Evolutionary conservation across 306 rosid genomes (phyloP), one percentile per base, ranked within the genome.

Genomic region (Citrullus mucosospermus): DNA sequence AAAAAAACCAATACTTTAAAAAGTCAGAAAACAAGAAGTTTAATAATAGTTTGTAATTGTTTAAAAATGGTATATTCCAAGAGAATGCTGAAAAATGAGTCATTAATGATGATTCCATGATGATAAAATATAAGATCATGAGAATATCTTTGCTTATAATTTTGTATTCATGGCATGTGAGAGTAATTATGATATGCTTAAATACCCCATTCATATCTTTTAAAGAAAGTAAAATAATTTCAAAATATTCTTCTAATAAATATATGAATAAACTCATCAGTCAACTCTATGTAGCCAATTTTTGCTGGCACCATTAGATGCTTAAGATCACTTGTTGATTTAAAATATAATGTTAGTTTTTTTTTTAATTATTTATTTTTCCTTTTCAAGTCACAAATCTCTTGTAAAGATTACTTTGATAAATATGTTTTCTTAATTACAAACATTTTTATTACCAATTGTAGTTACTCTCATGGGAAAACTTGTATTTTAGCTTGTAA

Each of bases 91-190:
- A 15, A 65, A 65, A 8, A 16, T 36, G n/a, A 38, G 10, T 6
- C 13, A 17, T 14, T 53, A 53, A 70, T 70, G 56, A 70, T 71
- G 41, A 71, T 44, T 71, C 22, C 58, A 48, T 71, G 20, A 71
- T 71, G 41, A 71, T 44, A 53, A 17, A 41, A 70, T 51, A 71
- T 22, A 71, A 71, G 58, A 71, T 71, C 15, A 71, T 71, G 76
- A 48, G 76, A 71, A 71, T 71, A 71, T 71, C 22, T 25, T 68
- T 71, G 39, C 58, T 14, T 71, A 71, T 2, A 48, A 48, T 46
- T 44, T 71, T 71, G 41, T 70, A 70, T 46, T 70, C n/a, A 41
- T 46, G 58, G 25, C 76, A 71, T 71, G 76, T 44, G 76, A 71
- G 6, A 9, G 41, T 48, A 30, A 48, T 71, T 50, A 50, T 50